Base-by-base conservation (phyloP, 1,139 yeast genomes). In the Nakaseomyces delphensis region DNA sequence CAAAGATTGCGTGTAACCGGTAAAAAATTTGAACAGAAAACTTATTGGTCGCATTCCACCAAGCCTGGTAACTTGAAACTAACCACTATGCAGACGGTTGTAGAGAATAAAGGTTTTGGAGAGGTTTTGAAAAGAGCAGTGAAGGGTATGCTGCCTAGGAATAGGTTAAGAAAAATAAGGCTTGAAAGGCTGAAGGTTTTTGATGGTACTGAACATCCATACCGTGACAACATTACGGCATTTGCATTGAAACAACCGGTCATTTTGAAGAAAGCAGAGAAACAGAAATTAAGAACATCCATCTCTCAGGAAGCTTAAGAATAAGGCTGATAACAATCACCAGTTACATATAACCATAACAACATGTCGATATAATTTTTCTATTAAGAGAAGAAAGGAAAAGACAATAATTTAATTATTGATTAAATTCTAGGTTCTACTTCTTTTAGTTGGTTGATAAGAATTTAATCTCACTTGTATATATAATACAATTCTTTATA, bases 71-170 rank as follows among this genome's bases (percentile, higher is more conserved):
- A 89, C 28, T 75, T 91, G 56, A 83, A 83, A 55, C 77, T 85
- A 55, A 74, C 79, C 40, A 80, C 96, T 19, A 83, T 91, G 94
- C 79, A 79, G 49, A 78, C 76, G 50, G 68, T 89, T 66, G 76
- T 78, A 43, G 77, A 72, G 45, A 82, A 87, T 63, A 80, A 81
- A 58, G 98, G 98, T 10, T 83, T 79, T 55, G 80, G 85, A 15
- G 98, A 89, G 61, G 68, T 87, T 15, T 68, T 91, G 53, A 75
- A 66, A 55, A 76, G 83, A 56, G 97, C 98, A 0, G 98, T 91
- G 7, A 81, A 85, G 51, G 95, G 95, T 46, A 91, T 91, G 99
- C 71, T 91, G 45, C 98, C 98, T 33, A 87, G 86, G 67, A 89
- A 91, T 64, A 79, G 81, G 58, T 75, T 82, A 51, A 76, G 97